These are phyloP conservation scores for Leishmania major DNA, from an alignment of 208 protist species.

Conservation along the genomic window DNA sequence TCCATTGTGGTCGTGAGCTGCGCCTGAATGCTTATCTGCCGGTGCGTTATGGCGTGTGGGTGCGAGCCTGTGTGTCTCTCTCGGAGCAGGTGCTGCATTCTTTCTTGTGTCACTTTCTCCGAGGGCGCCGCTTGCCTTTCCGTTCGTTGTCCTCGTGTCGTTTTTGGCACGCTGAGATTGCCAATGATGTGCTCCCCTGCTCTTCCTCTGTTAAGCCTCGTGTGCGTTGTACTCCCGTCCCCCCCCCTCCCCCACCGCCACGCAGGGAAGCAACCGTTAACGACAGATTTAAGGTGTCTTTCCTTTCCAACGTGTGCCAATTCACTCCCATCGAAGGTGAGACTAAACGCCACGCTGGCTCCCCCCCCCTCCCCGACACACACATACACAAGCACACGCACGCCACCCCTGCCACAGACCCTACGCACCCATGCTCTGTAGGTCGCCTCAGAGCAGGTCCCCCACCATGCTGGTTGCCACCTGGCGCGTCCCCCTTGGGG, in stretches of 20 bases:
- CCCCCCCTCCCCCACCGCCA: too few relatives aligned
- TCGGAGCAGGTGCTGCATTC: background rate
- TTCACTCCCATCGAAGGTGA: too few relatives aligned
- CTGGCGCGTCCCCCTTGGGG: background rate
- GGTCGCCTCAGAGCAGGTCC: background rate
- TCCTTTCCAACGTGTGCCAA: too few relatives aligned
- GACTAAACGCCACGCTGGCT: too few relatives aligned
- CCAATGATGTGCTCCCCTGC: background rate
- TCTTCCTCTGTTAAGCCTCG: background rate
- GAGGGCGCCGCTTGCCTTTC: background rate
- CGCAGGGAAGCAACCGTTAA: too few relatives aligned
- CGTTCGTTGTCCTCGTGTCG: background rate
- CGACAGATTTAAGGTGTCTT: too few relatives aligned
- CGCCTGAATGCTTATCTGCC: background rate
- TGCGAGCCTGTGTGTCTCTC: background rate
- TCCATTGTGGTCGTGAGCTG: background rate
- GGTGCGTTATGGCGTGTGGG: background rate
- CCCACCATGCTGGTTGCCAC: background rate
- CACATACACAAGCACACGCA: background rate
- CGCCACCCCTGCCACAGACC: too few relatives aligned
- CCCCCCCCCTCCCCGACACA: background rate
- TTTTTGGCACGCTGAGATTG: background rate
- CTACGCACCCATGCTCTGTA: background rate
- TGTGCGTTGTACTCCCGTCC: background rate
- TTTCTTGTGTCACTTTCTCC: background rate